Conservation (phyloP, 73 alveolate genomes). For the Breviolum minutum region DNA sequence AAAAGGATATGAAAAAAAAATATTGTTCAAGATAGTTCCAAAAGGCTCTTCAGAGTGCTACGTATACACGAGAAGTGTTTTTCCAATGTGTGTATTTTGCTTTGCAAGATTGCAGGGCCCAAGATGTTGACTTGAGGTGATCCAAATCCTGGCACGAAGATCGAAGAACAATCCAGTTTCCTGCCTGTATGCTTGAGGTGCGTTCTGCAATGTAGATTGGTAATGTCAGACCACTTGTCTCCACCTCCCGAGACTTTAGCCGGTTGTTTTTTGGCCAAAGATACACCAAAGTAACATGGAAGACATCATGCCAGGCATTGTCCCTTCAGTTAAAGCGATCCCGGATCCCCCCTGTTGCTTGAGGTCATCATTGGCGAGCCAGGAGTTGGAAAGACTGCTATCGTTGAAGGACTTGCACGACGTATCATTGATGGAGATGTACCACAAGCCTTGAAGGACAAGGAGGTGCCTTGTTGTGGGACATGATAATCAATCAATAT, state of each 20-base stretch:
- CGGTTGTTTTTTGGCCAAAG: neutral
- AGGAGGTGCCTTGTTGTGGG: slow-evolving; percentile 33
- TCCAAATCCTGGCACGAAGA: slow-evolving; percentile 85
- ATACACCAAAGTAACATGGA: neutral
- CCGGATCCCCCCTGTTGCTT: neutral
- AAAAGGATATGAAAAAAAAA: neutral
- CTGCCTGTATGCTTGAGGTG: neutral
- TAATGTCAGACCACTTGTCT: too few species aligned
- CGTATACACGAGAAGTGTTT: neutral
- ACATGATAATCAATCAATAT: too few species aligned
- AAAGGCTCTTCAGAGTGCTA: neutral
- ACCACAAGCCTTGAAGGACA: slow-evolving; percentile 89
- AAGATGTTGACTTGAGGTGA: neutral
- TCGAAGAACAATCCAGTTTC: slow-evolving; percentile 87
- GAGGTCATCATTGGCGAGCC: slow-evolving; percentile 95
- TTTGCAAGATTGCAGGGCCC: neutral
- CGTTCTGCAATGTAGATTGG: neutral
- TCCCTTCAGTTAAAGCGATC: neutral
- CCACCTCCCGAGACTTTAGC: neutral
- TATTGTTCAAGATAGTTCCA: neutral
- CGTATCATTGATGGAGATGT: slow-evolving; percentile 86
- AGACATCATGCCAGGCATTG: neutral
- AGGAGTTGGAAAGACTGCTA: slow-evolving; percentile 87
- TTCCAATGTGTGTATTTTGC: neutral
- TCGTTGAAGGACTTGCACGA: slow-evolving; percentile 78